Conservation (phyloP, 1,139 yeast species). For the Meyerozyma carpophila region DNA sequence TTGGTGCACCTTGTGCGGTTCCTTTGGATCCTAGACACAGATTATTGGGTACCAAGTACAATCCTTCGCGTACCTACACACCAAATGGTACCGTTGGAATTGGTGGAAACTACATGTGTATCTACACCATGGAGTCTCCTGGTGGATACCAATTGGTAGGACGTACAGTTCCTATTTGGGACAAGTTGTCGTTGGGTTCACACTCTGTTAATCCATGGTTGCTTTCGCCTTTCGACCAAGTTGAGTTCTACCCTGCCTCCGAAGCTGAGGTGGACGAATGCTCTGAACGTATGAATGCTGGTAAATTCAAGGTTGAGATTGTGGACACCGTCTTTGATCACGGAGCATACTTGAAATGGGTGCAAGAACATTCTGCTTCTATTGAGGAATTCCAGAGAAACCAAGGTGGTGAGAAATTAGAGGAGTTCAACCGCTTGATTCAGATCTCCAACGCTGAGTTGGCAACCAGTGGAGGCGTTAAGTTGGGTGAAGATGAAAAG, state of each 20-base stretch:
- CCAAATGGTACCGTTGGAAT: constrained; percentile 97
- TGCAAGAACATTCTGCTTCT: constrained; percentile 63
- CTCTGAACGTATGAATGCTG: constrained; percentile 74
- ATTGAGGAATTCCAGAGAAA: constrained; percentile 63
- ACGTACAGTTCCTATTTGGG: constrained; percentile 97
- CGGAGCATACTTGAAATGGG: constrained; percentile 71
- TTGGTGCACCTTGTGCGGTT: constrained; percentile 98
- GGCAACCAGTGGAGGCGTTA: constrained; percentile 39
- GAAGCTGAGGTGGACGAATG: constrained; percentile 74
- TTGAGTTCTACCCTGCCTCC: constrained; percentile 86
- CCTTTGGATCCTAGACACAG: constrained; percentile 97
- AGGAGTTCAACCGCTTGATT: constrained; percentile 77
- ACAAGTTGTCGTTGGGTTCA: constrained; percentile 72
- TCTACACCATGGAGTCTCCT: constrained; percentile 96
- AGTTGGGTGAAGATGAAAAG: constrained; percentile 39
- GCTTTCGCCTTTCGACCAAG: constrained; percentile 85
- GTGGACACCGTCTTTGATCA: constrained; percentile 80
- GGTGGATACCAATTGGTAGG: constrained; percentile 98
- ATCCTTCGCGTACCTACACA: constrained; percentile 93
- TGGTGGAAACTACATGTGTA: constrained; percentile 98
- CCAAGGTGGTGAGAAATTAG: constrained; percentile 77
- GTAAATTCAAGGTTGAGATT: constrained; percentile 70
- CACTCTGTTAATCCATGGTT: constrained; percentile 78
- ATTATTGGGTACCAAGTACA: constrained; percentile 86
- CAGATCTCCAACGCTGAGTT: constrained; percentile 80